Percentiles rank a stretch among this genome's conserved stretches.
These are phyloP conservation scores for Alternaria alternata DNA, from an alignment of 2,329 filamentous ascomycete species.

Conservation along the genomic window DNA sequence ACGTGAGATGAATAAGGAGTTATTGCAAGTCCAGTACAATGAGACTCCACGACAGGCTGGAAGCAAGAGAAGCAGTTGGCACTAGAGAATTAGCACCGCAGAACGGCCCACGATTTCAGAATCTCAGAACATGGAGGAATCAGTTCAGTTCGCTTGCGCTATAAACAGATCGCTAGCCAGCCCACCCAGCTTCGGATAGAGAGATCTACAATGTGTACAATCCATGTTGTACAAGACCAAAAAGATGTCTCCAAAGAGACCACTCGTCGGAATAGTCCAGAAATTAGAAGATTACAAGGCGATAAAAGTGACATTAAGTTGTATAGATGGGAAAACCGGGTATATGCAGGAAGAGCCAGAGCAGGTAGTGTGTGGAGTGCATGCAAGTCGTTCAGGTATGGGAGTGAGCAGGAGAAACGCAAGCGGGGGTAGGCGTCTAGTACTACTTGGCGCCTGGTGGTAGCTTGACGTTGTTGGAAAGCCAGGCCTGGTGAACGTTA, in stretches of 20 bases:
- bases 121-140: neutral
- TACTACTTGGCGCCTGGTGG: conserved; percentile 47
- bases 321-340: conserved; percentile 40
- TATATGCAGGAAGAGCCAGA: conserved; percentile 48
- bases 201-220: neutral
- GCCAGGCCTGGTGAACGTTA: conserved; percentile 51
- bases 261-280: neutral
- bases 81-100: neutral
- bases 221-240: neutral
- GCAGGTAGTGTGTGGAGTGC: conserved; percentile 25
- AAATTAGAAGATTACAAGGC: conserved; percentile 14
- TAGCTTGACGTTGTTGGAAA: conserved; percentile 61
- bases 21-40: neutral
- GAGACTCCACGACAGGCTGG: neutral
- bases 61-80: neutral
- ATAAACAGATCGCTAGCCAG: neutral
- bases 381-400: conserved; percentile 47
- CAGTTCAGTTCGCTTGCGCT: neutral
- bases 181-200: neutral
- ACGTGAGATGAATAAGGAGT: neutral
- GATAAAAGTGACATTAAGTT: conserved; percentile 7
- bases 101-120: neutral
- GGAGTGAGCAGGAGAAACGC: conserved; percentile 15
- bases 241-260: neutral
- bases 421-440: conserved; percentile 10